phyloP scores from a whole-genome alignment of 805 yeast species.

The Wickerhamomyces ciferrii region DNA sequence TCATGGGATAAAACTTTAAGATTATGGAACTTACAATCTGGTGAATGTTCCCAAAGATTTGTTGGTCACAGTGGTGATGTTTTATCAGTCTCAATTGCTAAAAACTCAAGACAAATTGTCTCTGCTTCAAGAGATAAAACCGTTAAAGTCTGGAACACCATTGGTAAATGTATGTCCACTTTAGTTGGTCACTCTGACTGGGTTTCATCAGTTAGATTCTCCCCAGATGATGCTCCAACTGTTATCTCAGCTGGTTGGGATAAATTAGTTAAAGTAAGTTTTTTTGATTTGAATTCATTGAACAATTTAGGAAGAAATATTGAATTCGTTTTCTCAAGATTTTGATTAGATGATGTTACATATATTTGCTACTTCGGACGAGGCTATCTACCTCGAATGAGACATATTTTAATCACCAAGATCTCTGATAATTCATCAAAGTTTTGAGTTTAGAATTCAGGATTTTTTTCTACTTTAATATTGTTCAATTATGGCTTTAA shows the following conservation, averaged over 20 bases:
- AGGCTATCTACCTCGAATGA: conserved; percentile 68
- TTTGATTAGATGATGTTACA: conserved; percentile 59
- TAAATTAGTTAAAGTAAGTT: conserved; percentile 97
- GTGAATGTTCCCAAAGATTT: conserved; percentile 84
- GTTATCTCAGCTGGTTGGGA: conserved; percentile 99
- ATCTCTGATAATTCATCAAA: conserved; percentile 71
- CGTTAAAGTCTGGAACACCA: conserved; percentile 98
- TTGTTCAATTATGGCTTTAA: not conserved
- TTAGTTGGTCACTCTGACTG: conserved; percentile 97
- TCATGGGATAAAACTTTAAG: conserved; percentile 99
- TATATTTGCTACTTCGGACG: conserved; percentile 99
- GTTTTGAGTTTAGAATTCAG: too few relatives aligned
- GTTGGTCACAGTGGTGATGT: conserved; percentile 98
- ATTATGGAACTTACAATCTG: conserved; percentile 95
- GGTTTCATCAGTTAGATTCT: conserved; percentile 97
- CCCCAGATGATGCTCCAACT: conserved; percentile 74
- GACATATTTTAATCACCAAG: conserved; percentile 95
- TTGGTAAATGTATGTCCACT: conserved; percentile 95
- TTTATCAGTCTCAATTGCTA: conserved; percentile 92
- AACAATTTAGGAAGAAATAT: not conserved
- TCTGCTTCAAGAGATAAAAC: conserved; percentile 99
- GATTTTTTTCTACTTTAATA: too few relatives aligned
- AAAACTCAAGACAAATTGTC: conserved; percentile 95
- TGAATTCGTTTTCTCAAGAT: not conserved
- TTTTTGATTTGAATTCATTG: conserved; percentile 2